A percentile compares a stretch with the other conserved stretches of the same genome.
Evolutionary conservation across 345 rosid genomes (phyloP).

Genomic region (Pistacia vera): DNA sequence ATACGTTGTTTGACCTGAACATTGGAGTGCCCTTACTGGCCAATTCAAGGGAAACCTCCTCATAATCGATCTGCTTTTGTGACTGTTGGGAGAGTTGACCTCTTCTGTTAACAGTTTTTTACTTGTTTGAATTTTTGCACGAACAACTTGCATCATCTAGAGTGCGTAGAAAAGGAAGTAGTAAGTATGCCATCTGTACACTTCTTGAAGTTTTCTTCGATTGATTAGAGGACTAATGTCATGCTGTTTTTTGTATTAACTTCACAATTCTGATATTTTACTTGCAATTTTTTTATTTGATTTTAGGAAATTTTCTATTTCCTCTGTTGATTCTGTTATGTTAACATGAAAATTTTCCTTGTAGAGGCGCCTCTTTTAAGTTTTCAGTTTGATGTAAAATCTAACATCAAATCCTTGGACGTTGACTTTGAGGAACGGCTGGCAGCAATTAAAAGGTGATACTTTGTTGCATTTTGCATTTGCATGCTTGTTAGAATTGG

Average conservation of each 20-base stretch:
- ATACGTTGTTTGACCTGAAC: no score
- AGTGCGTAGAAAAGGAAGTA: not conserved
- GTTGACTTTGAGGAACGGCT: slow-evolving; percentile 76
- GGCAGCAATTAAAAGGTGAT: slow-evolving; percentile 74
- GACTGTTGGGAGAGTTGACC: no score
- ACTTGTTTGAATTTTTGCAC: no score
- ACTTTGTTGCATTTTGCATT: slow-evolving; percentile 3
- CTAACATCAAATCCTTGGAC: slow-evolving; percentile 43
- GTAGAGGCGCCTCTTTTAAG: slow-evolving; percentile 85
- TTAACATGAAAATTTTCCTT: slow-evolving; percentile 26
- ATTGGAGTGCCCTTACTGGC: no score
- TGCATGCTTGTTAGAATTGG: slow-evolving; percentile 3
- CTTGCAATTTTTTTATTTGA: not conserved
- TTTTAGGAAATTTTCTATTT: not conserved
- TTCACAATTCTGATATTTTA: not conserved
- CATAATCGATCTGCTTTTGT: no score
- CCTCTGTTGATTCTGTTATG: not conserved
- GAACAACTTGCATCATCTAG: not conserved
- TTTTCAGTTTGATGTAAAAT: slow-evolving; percentile 54
- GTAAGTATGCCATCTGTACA: not conserved
- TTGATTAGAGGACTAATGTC: not conserved
- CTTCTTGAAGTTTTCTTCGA: not conserved
- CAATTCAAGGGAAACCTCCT: no score
- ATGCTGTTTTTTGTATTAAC: not conserved
- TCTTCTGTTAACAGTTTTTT: no score